Evolutionary conservation across 768 basidiomycete genomes (phyloP).

Genomic region (Dendrothele bispora): DNA sequence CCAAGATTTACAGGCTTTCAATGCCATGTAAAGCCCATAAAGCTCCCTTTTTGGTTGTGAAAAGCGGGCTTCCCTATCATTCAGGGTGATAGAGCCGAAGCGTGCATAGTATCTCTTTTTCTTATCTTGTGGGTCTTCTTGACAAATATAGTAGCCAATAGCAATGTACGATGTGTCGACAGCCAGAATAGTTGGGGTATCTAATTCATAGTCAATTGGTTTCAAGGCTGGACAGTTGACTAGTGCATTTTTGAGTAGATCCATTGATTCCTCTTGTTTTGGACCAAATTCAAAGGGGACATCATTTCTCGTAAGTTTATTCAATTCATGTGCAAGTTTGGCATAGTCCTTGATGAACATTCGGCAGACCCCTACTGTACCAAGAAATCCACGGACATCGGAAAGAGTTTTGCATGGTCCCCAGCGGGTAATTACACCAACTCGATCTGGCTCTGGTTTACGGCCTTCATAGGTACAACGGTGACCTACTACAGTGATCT

Average conservation of each 20-base stretch:
- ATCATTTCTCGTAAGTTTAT: background rate
- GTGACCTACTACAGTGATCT: slow-evolving; percentile 35
- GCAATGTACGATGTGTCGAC: slow-evolving; percentile 30
- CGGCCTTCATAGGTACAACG: slow-evolving; percentile 33
- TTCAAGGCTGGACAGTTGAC: slow-evolving; percentile 20
- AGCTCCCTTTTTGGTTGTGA: slow-evolving; percentile 41
- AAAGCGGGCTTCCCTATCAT: slow-evolving; percentile 27
- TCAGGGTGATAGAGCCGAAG: slow-evolving; percentile 35
- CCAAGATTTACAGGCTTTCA: slow-evolving; percentile 17
- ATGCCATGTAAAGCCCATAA: slow-evolving; percentile 31
- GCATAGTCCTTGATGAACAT: slow-evolving; percentile 14
- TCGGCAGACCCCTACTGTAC: slow-evolving; percentile 3
- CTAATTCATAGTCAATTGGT: slow-evolving; percentile 28
- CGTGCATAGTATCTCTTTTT: slow-evolving; percentile 11
- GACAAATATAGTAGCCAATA: slow-evolving; percentile 19
- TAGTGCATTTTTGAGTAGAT: slow-evolving; percentile 20
- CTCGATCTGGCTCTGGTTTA: slow-evolving; percentile 14
- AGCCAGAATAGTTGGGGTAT: slow-evolving; percentile 23
- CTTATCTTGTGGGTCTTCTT: slow-evolving; percentile 11
- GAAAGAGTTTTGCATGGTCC: background rate
- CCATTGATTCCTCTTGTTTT: slow-evolving; percentile 4
- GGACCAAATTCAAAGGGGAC: slow-evolving; percentile 42
- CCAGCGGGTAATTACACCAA: slow-evolving; percentile 7
- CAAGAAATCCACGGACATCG: slow-evolving; percentile 14
- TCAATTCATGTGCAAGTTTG: background rate